Percentiles rank a stretch among this genome's conserved stretches.
These are phyloP conservation scores for Rhizopus delemar DNA, from an alignment of 371 early-diverging fungal genomes.

Conservation along the genomic window DNA sequence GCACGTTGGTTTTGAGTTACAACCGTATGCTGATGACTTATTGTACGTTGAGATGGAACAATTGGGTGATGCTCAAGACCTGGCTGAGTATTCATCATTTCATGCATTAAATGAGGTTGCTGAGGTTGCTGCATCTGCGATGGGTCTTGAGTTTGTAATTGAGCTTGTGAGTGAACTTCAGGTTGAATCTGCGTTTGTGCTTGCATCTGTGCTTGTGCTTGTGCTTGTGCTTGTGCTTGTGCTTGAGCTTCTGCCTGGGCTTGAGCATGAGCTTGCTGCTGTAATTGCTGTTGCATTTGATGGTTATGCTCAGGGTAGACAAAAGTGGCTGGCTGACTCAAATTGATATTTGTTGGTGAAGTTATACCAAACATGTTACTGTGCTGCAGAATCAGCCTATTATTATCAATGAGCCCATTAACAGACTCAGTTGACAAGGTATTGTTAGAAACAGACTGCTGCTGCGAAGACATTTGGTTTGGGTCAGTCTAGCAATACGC, in stretches of 20 bases:
- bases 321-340: not conserved
- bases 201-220: no score
- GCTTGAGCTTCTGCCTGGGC: no score
- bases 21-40: slow-evolving; percentile 5
- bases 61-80: slow-evolving; percentile 22
- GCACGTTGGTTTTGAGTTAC: slow-evolving; percentile 1
- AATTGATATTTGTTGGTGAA: not conserved
- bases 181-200: not conserved
- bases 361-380: not conserved
- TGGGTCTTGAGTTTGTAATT: slow-evolving; percentile 7
- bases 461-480: not conserved
- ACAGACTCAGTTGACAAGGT: not conserved
- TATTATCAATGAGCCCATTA: not conserved
- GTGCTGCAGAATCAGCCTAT: not conserved
- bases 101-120: slow-evolving; percentile 12
- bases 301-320: not conserved
- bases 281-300: slow-evolving; percentile 5
- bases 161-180: not conserved
- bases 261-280: not conserved
- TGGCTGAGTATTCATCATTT: slow-evolving; percentile 14
- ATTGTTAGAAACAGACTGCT: not conserved
- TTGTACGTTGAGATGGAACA: slow-evolving; percentile 25
- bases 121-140: not conserved
- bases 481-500: not conserved
- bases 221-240: no score